Evolutionary conservation across 83 land plant genomes (phyloP).

Genomic region (Picea abies): DNA sequence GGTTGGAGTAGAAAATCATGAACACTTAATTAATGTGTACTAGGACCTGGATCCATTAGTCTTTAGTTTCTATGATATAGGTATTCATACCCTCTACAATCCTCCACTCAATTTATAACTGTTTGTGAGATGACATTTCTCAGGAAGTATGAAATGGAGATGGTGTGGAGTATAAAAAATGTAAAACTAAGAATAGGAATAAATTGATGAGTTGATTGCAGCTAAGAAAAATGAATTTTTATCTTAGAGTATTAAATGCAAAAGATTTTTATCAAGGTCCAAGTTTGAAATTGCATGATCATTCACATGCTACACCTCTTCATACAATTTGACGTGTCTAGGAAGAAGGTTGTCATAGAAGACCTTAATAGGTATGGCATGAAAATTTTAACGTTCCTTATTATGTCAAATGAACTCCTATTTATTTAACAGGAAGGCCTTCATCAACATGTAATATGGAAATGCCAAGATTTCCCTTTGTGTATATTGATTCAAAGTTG

Average conservation of each 20-base stretch:
- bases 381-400: too few relatives aligned
- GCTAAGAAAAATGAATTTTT: not conserved
- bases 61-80: too few relatives aligned
- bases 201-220: not conserved
- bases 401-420: not conserved
- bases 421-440: not conserved
- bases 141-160: too few relatives aligned
- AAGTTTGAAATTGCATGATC: not conserved
- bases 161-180: too few relatives aligned
- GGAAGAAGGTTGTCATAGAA: not conserved
- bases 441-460: too few relatives aligned
- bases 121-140: too few relatives aligned
- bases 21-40: too few relatives aligned
- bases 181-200: not conserved
- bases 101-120: too few relatives aligned
- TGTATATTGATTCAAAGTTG: too few relatives aligned
- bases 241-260: not conserved
- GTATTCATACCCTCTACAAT: too few relatives aligned
- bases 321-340: not conserved
- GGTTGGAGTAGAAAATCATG: too few relatives aligned
- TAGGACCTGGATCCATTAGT: too few relatives aligned
- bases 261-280: not conserved
- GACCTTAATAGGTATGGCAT: not conserved
- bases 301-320: not conserved
- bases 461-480: fast-evolving